Evolutionary conservation across 1,139 yeast genomes (phyloP).

Genomic region (Sugiyamaella sp.): DNA sequence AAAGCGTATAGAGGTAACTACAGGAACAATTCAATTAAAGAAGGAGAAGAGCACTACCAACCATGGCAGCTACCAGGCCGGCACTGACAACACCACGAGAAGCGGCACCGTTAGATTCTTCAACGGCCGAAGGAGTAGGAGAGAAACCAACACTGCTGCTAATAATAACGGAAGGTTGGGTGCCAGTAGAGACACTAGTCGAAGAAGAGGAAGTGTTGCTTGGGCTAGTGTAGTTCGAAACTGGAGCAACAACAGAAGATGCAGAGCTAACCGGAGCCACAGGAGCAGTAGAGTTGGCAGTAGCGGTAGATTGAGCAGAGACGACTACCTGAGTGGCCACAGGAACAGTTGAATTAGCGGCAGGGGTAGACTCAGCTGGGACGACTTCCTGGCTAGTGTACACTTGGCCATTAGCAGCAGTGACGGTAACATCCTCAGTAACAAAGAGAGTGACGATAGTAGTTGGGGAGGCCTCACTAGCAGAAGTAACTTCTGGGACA

Average conservation of each 20-base stretch:
- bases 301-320: background rate
- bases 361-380: slow-evolving; percentile 14
- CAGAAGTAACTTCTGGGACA: slow-evolving; percentile 11
- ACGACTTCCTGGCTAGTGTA: slow-evolving; percentile 18
- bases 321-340: no score
- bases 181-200: slow-evolving; percentile 3
- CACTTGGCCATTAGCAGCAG: slow-evolving; percentile 11
- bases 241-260: slow-evolving; percentile 10
- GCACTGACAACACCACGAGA: slow-evolving; percentile 23
- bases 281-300: slow-evolving; percentile 18
- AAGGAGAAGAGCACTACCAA: slow-evolving; percentile 12
- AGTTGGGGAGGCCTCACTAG: slow-evolving; percentile 5
- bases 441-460: slow-evolving; percentile 12
- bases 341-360: slow-evolving; percentile 12
- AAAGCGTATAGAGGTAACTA: background rate
- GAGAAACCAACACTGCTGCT: slow-evolving; percentile 12
- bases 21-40: slow-evolving; percentile 1
- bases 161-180: slow-evolving; percentile 7
- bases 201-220: slow-evolving; percentile 11
- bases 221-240: slow-evolving; percentile 9
- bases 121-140: slow-evolving; percentile 17
- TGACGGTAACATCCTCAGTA: slow-evolving; percentile 18
- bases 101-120: slow-evolving; percentile 17
- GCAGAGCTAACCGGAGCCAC: background rate
- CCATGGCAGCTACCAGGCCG: slow-evolving; percentile 11